Percentiles rank a stretch among this genome's conserved stretches.
Conservation (phyloP, 2,329 filamentous ascomycete species). For the Penicillium sp. region DNA sequence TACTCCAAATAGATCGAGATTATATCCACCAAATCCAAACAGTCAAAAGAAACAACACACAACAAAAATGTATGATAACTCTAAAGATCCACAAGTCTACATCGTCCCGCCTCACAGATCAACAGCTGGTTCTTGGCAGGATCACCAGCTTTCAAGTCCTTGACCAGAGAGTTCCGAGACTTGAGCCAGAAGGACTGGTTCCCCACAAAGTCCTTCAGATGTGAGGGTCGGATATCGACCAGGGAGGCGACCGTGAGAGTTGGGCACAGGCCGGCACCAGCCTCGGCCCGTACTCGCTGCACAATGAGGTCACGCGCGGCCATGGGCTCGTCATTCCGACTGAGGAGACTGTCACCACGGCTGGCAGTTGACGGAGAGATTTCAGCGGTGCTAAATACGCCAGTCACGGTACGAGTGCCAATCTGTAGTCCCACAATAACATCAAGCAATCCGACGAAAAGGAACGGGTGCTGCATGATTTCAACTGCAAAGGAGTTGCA, state of each 20-base stretch:
- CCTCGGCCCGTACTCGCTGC: constrained; percentile 43
- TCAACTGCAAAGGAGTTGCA: constrained; percentile 88
- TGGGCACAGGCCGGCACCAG: constrained; percentile 40
- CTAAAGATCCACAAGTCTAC: constrained; percentile 45
- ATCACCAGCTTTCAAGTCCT: constrained; percentile 42
- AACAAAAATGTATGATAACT: background rate
- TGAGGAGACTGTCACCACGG: constrained; percentile 25
- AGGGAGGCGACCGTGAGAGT: constrained; percentile 42
- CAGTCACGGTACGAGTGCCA: constrained; percentile 67
- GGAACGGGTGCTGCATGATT: constrained; percentile 88
- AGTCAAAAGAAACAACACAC: background rate
- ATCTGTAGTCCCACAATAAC: constrained; percentile 76
- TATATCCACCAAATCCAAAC: background rate
- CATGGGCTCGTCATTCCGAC: constrained; percentile 31
- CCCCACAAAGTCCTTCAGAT: constrained; percentile 41
- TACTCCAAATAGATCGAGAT: background rate
- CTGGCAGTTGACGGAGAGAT: constrained; percentile 21
- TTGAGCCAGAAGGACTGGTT: constrained; percentile 48
- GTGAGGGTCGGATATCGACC: constrained; percentile 45
- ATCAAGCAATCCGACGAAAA: constrained; percentile 82
- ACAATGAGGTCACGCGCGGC: constrained; percentile 39
- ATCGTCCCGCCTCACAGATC: constrained; percentile 47
- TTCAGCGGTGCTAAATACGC: constrained; percentile 55
- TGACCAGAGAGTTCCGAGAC: constrained; percentile 45
- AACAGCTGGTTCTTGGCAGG: constrained; percentile 48